A percentile compares a stretch with the other conserved stretches of the same genome.
phyloP scores from a whole-genome alignment of 139 green algal species.

The Closterium sp. region DNA sequence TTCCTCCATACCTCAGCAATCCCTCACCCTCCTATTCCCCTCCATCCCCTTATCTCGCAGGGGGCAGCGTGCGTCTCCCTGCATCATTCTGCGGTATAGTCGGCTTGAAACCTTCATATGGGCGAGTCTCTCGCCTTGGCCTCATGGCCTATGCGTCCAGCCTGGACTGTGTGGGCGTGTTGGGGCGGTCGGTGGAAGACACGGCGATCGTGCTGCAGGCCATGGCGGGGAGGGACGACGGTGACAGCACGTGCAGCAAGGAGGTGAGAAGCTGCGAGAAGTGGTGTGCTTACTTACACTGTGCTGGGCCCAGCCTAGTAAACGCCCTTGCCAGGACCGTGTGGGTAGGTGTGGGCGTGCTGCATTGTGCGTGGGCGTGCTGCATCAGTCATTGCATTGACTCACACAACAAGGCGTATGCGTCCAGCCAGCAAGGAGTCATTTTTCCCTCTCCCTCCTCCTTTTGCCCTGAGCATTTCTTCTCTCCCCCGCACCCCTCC shows the following conservation, averaged over 20 bases:
- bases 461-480: too few species aligned
- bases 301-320: too few species aligned
- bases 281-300: too few species aligned
- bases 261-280: neutral
- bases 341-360: too few species aligned
- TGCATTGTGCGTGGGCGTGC: constrained; percentile 77
- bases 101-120: constrained; percentile 97
- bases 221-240: constrained; percentile 73
- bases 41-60: too few species aligned
- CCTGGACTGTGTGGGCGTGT: constrained; percentile 57
- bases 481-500: too few species aligned
- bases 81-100: constrained; percentile 92
- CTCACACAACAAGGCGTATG: too few species aligned
- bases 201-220: constrained; percentile 75
- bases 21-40: neutral
- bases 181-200: constrained; percentile 74
- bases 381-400: constrained; percentile 68
- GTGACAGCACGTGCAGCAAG: constrained; percentile 66
- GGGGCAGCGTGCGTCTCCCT: constrained; percentile 81
- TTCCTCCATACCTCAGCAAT: too few species aligned
- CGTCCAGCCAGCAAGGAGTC: too few species aligned
- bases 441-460: too few species aligned
- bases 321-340: too few species aligned
- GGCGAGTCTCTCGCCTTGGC: constrained; percentile 80
- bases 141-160: constrained; percentile 47